These are phyloP conservation scores for Trichoderma harzianum DNA, from an alignment of 2,329 filamentous ascomycete genomes.

Conservation along the genomic window DNA sequence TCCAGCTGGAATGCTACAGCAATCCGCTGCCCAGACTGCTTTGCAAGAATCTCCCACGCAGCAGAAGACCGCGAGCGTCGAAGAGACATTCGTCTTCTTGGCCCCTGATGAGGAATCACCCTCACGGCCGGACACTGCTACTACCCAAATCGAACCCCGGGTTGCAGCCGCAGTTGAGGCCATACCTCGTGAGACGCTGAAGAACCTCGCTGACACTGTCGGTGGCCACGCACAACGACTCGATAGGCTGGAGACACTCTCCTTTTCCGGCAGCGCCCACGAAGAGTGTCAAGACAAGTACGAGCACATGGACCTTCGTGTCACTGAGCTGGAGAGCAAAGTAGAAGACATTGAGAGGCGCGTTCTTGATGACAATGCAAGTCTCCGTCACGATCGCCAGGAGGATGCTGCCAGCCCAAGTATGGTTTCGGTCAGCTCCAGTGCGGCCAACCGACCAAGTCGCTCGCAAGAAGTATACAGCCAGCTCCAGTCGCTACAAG, in stretches of 20 bases:
- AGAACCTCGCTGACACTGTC: constrained; percentile 50
- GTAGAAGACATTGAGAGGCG: constrained; percentile 59
- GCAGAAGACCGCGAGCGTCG: constrained; percentile 21
- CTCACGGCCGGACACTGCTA: constrained; percentile 23
- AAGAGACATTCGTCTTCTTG: constrained; percentile 28
- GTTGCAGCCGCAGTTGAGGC: constrained; percentile 18
- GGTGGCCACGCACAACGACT: constrained; percentile 62
- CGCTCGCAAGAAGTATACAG: constrained; percentile 47
- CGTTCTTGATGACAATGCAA: constrained; percentile 45
- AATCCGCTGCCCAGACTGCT: not conserved
- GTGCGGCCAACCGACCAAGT: constrained; percentile 36
- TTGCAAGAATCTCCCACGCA: constrained; percentile 11
- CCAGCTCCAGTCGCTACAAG: constrained; percentile 49
- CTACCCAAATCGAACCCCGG: constrained; percentile 31
- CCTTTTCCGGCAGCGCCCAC: constrained; percentile 62
- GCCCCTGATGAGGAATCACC: constrained; percentile 21
- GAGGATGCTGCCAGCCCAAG: constrained; percentile 46
- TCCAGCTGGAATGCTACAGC: constrained; percentile 25
- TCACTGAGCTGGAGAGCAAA: constrained; percentile 66
- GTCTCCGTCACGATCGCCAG: constrained; percentile 34
- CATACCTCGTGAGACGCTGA: constrained; percentile 38
- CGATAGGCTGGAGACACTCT: constrained; percentile 66
- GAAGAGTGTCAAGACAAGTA: constrained; percentile 68
- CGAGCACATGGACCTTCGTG: constrained; percentile 62
- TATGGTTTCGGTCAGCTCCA: constrained; percentile 46